A percentile compares a stretch with the other conserved stretches of the same genome.
These are phyloP conservation scores for Thelonectria discophora DNA, from an alignment of 2,329 filamentous ascomycete species.

Conservation along the genomic window DNA sequence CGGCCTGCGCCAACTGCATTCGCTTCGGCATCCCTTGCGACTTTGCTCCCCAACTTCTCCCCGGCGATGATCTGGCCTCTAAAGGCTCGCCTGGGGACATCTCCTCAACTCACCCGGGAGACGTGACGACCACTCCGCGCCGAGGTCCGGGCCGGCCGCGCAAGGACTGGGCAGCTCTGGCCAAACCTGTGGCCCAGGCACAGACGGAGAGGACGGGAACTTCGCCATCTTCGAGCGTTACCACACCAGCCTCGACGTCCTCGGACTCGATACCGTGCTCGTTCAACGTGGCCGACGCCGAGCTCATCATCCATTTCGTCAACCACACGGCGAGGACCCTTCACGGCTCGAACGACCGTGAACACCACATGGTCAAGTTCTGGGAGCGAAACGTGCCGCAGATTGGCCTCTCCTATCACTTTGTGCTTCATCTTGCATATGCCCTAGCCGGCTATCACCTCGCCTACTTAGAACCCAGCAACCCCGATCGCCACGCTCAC, in stretches of 20 bases:
- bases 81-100: slow-evolving; percentile 30
- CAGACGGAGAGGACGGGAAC: slow-evolving; percentile 33
- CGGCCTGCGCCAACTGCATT: slow-evolving; percentile 45
- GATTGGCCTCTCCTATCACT: slow-evolving; percentile 42
- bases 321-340: slow-evolving; percentile 39
- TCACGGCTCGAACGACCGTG: slow-evolving; percentile 29
- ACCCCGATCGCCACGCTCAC: slow-evolving; percentile 30
- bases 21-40: slow-evolving; percentile 45
- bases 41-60: slow-evolving; percentile 36
- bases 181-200: slow-evolving; percentile 29
- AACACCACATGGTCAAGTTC: slow-evolving; percentile 36
- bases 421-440: slow-evolving; percentile 43
- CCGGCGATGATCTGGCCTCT: slow-evolving; percentile 31
- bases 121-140: slow-evolving; percentile 32
- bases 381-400: slow-evolving; percentile 43
- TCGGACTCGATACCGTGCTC: slow-evolving; percentile 36
- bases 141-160: slow-evolving; percentile 44
- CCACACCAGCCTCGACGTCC: slow-evolving; percentile 34
- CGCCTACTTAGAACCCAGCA: slow-evolving; percentile 32
- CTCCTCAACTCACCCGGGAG: slow-evolving; percentile 27
- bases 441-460: slow-evolving; percentile 43
- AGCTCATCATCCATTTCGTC: slow-evolving; percentile 44
- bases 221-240: slow-evolving; percentile 36
- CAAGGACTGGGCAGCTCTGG: slow-evolving; percentile 43
- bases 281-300: slow-evolving; percentile 42